phyloP scores from a whole-genome alignment of 352 stramenopile species.

The Phytophthora syringae region DNA sequence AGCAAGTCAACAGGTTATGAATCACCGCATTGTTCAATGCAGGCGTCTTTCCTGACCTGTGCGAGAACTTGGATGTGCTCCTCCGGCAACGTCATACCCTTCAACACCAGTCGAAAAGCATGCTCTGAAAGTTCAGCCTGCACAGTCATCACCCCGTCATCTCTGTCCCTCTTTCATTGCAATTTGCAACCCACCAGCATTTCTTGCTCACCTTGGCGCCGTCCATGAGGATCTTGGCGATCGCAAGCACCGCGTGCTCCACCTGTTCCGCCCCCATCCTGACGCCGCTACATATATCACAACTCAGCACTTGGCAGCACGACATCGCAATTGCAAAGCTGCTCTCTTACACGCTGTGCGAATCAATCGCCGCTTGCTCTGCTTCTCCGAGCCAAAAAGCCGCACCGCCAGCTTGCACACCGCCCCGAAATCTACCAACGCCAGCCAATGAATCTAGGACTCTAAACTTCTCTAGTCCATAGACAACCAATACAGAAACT shows the following conservation, averaged over 20 bases:
- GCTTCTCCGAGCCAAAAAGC: slow-evolving; percentile 73
- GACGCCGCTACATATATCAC: slow-evolving; percentile 43
- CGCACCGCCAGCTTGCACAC: slow-evolving; percentile 60
- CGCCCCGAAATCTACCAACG: slow-evolving; percentile 57
- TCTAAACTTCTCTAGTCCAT: background rate
- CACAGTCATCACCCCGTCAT: background rate
- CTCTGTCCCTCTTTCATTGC: background rate
- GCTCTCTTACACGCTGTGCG: slow-evolving; percentile 59
- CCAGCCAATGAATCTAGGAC: background rate
- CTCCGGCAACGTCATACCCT: slow-evolving; percentile 49
- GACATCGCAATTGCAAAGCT: background rate
- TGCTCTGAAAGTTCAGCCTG: slow-evolving; percentile 53
- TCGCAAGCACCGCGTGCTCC: slow-evolving; percentile 59
- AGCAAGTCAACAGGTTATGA: background rate
- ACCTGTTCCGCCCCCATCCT: slow-evolving; percentile 63
- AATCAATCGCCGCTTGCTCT: slow-evolving; percentile 62
- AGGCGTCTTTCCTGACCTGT: slow-evolving; percentile 33
- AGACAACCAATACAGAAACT: background rate
- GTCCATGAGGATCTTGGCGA: slow-evolving; percentile 84
- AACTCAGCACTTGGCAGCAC: background rate
- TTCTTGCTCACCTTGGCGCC: slow-evolving; percentile 51
- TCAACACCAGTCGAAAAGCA: slow-evolving; percentile 51
- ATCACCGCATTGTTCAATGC: background rate
- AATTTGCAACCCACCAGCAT: background rate
- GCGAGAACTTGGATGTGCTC: slow-evolving; percentile 53